Evolutionary conservation across 176 grass and related monocot genomes (phyloP), one percentile per base, ranked within the genome.

Genomic region (Coix lacrymajobi): DNA sequence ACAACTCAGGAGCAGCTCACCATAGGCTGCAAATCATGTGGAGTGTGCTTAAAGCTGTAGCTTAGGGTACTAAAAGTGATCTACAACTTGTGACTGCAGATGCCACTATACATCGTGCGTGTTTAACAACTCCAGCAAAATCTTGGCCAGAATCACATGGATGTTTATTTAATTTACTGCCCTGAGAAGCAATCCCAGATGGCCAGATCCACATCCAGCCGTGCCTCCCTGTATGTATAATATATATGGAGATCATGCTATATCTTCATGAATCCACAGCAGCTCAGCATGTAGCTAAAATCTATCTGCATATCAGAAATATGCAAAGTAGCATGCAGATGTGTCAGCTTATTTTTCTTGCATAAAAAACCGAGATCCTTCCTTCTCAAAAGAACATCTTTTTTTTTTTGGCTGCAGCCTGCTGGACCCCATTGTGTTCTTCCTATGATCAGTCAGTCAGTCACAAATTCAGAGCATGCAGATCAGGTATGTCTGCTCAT

Each of bases 1-100:
- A 83, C 80, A 86, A 78, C 88, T 90, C 83, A 90, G 65, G 65
- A 82, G 83, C 88, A 90, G 88, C 83, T 90, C 79, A 86, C 57
- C 57, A 73, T 66, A 58, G 45, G 73, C 1, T 82, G 45, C 84
- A 86, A 72, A 86, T 82, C 88, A 90, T 86, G 88, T 90, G 88
- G 88, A 86, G 88, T 54, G 77, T 82, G 83, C 88, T 90, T 90
- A 78, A 89, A 90, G 78, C 88, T 73, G 56, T 86, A 66, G 75
- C 40, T 73, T 66, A 78, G 20, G 40, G 72, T 32, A 52, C 66
- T 78, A 82, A 57, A 90, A 90, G 84, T 32, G 73, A 25, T 1
- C 48, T 69, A 82, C 88, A 66, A 66, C 58, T 73, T 66, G 79
- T 66, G 73, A 67, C 57, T 39, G 79, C 58, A 66, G 71, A 82